Conservation (phyloP, 2,329 filamentous ascomycete species). For the Neopestalotiopsis sp. region DNA sequence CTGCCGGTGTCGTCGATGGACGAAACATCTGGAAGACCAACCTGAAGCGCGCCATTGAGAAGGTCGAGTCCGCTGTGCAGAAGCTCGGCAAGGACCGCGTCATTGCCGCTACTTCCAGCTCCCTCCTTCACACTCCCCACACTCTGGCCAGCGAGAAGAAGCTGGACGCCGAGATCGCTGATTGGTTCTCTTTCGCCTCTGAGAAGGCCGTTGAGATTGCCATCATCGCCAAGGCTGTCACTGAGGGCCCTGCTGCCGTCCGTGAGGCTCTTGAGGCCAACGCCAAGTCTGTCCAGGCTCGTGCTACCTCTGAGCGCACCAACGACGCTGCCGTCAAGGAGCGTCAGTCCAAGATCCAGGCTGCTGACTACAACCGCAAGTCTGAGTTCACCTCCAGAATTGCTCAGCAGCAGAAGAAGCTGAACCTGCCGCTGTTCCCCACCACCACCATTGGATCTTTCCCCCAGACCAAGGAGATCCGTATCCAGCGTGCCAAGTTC, state of each 20-base stretch:
- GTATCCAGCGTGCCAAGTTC: slow-evolving; percentile 95
- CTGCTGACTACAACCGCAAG: slow-evolving; percentile 89
- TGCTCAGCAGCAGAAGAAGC: slow-evolving; percentile 85
- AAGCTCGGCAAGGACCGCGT: slow-evolving; percentile 97
- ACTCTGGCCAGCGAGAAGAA: slow-evolving; percentile 99
- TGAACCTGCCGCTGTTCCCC: slow-evolving; percentile 95
- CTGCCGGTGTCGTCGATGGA: slow-evolving; percentile 95
- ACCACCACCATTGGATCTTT: slow-evolving; percentile 99
- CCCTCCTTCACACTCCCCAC: slow-evolving; percentile 97
- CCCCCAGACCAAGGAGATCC: slow-evolving; percentile 99
- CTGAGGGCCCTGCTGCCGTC: slow-evolving; percentile 86
- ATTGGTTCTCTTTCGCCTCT: slow-evolving; percentile 98
- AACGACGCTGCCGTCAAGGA: slow-evolving; percentile 99
- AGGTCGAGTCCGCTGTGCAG: slow-evolving; percentile 87
- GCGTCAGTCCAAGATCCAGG: slow-evolving; percentile 85
- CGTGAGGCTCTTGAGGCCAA: slow-evolving; percentile 93
- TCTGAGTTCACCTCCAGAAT: slow-evolving; percentile 87
- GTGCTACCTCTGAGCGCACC: slow-evolving; percentile 90
- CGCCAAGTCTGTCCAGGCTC: slow-evolving; percentile 89
- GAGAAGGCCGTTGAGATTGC: slow-evolving; percentile 94
- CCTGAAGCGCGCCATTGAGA: slow-evolving; percentile 93
- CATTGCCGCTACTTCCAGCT: slow-evolving; percentile 95
- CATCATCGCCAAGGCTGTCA: slow-evolving; percentile 95
- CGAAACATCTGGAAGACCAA: slow-evolving; percentile 99
- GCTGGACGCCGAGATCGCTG: slow-evolving; percentile 87